Conservation (phyloP, 140 eudicot species). For the Bidens hawaiensis region DNA sequence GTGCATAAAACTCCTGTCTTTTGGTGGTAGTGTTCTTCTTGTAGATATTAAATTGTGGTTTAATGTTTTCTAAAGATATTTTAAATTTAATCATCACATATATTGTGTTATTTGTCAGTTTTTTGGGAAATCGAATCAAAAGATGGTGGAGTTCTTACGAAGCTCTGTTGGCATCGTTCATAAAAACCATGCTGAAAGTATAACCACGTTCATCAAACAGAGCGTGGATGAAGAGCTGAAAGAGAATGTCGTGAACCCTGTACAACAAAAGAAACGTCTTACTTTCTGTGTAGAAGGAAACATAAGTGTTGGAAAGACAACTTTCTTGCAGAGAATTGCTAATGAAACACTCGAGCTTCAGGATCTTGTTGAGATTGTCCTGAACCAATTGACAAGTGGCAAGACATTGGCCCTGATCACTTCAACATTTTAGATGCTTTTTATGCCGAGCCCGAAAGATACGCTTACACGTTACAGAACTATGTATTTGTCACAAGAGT, state of each 20-base stretch:
- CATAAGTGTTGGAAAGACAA: slow-evolving; percentile 86
- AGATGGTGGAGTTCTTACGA: slow-evolving; percentile 83
- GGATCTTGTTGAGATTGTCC: slow-evolving; percentile 96
- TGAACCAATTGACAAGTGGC: slow-evolving; percentile 92
- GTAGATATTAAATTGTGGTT: neutral
- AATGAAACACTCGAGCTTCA: slow-evolving; percentile 84
- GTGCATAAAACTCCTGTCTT: too few species aligned
- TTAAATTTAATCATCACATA: neutral
- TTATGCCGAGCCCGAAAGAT: slow-evolving; percentile 83
- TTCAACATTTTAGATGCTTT: slow-evolving; percentile 85
- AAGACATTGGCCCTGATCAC: slow-evolving; percentile 86
- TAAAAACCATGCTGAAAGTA: slow-evolving; percentile 89
- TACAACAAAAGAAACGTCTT: slow-evolving; percentile 56
- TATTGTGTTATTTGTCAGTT: slow-evolving; percentile 36
- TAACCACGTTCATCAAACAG: slow-evolving; percentile 72
- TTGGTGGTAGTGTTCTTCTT: neutral
- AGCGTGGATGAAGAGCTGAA: slow-evolving; percentile 85
- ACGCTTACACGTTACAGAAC: slow-evolving; percentile 91
- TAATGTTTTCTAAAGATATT: neutral
- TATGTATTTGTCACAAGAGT: slow-evolving; percentile 90
- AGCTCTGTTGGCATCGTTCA: slow-evolving; percentile 86
- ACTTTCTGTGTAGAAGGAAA: slow-evolving; percentile 95
- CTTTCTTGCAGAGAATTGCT: slow-evolving; percentile 89
- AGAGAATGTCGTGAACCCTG: slow-evolving; percentile 35
- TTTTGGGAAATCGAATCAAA: slow-evolving; percentile 67